These are phyloP conservation scores for Neurospora sp. DNA, from an alignment of 495 filamentous ascomycete species.

Conservation along the genomic window DNA sequence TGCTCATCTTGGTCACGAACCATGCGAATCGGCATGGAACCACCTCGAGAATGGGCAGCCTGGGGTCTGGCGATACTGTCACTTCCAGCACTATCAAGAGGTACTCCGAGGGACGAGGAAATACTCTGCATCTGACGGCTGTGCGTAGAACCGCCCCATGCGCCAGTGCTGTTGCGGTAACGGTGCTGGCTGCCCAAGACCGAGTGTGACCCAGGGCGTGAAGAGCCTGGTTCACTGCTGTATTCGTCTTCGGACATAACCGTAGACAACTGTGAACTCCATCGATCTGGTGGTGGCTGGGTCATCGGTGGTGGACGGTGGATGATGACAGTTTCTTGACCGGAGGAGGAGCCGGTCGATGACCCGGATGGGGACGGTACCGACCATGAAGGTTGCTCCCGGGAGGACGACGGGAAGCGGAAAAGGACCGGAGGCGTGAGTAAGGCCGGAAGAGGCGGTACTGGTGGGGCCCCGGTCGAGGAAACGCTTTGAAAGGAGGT, in stretches of 20 bases:
- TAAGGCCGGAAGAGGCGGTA: slow-evolving; percentile 24
- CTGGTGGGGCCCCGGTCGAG: slow-evolving; percentile 24
- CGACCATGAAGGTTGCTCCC: slow-evolving; percentile 20
- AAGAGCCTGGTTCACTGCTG: slow-evolving; percentile 26
- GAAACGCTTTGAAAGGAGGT: slow-evolving; percentile 38
- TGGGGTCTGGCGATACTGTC: slow-evolving; percentile 32
- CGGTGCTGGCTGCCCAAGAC: slow-evolving; percentile 20
- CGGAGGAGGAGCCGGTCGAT: slow-evolving; percentile 12
- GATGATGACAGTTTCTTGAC: slow-evolving; percentile 2
- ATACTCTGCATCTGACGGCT: slow-evolving; percentile 43
- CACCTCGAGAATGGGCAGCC: slow-evolving; percentile 23
- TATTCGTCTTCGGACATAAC: slow-evolving; percentile 56
- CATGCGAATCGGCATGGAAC: slow-evolving; percentile 21
- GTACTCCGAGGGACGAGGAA: slow-evolving; percentile 36
- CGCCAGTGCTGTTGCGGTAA: slow-evolving; percentile 26
- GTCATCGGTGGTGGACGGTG: slow-evolving; percentile 21
- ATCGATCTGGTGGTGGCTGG: slow-evolving; percentile 40
- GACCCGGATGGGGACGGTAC: slow-evolving; percentile 6
- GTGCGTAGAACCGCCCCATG: slow-evolving; percentile 27
- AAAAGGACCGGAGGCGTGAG: slow-evolving; percentile 18
- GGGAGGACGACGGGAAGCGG: slow-evolving; percentile 10
- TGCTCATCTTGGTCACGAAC: slow-evolving; percentile 44
- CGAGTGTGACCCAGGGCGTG: slow-evolving; percentile 34
- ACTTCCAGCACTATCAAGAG: slow-evolving; percentile 24
- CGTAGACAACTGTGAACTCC: slow-evolving; percentile 67